phyloP scores from a whole-genome alignment of 352 stramenopile genomes.

The Phytophthora citricola region DNA sequence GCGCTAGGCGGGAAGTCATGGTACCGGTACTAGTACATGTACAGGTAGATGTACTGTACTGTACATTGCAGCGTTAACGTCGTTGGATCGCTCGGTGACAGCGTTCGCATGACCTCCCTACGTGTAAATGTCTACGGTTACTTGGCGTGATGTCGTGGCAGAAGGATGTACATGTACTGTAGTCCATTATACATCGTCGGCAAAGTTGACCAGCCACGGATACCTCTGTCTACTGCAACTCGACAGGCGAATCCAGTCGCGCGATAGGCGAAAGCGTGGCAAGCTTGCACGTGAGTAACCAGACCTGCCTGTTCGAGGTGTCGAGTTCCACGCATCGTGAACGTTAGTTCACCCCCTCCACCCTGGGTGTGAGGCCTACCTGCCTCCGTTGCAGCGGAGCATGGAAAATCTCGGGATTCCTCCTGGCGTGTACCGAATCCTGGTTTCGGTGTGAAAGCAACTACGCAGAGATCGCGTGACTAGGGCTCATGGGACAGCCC shows the following conservation, averaged over 20 bases:
- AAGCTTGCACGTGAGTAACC: slow-evolving; percentile 20
- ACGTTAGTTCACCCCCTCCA: slow-evolving; percentile 15
- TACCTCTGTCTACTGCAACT: slow-evolving; percentile 9
- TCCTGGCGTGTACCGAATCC: slow-evolving; percentile 1
- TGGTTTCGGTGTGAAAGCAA: slow-evolving; percentile 29
- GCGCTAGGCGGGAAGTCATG: slow-evolving; percentile 15
- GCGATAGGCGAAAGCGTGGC: slow-evolving; percentile 11
- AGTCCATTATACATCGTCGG: too few species aligned
- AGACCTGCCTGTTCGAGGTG: slow-evolving; percentile 4
- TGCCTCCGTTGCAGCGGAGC: background rate
- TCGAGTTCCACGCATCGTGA: slow-evolving; percentile 12
- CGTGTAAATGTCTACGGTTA: slow-evolving; percentile 20
- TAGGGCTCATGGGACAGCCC: slow-evolving; percentile 14
- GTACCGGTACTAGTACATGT: too few species aligned
- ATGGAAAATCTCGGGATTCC: slow-evolving; percentile 1
- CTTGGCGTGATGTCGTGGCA: slow-evolving; percentile 10
- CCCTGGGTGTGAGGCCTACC: background rate
- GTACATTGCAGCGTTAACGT: too few species aligned
- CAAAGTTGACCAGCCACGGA: background rate
- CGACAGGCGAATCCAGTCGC: slow-evolving; percentile 18
- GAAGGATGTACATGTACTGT: slow-evolving; percentile 1
- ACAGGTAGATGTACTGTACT: too few species aligned
- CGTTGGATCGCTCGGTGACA: too few species aligned
- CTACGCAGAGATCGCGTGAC: slow-evolving; percentile 3
- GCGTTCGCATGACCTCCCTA: background rate